Conservation (phyloP, 305 asterid genomes). For the Euphrasia arctica region DNA sequence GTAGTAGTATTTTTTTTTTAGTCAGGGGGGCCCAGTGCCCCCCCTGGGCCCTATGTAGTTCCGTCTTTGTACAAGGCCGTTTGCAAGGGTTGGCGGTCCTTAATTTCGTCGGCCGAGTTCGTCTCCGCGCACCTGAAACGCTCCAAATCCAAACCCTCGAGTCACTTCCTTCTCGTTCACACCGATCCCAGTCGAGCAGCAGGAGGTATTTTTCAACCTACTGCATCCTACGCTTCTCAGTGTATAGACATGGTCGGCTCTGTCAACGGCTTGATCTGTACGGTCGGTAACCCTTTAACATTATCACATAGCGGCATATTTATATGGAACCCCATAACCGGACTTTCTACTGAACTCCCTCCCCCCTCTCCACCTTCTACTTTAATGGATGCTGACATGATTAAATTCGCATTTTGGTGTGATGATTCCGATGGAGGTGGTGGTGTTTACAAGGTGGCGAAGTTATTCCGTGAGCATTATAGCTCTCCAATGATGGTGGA, state of each 20-base stretch:
- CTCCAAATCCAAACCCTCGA: neutral
- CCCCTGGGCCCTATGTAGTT: no score
- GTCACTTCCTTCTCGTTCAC: neutral
- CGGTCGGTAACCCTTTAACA: no score
- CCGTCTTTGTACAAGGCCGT: neutral
- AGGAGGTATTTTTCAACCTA: neutral
- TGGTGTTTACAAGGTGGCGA: no score
- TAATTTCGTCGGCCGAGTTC: neutral
- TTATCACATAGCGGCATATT: no score
- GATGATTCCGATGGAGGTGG: no score
- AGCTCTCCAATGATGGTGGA: neutral
- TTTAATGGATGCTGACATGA: neutral
- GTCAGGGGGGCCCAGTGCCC: no score
- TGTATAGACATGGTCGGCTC: neutral
- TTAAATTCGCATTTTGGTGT: neutral
- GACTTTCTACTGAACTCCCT: no score
- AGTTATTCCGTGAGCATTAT: neutral
- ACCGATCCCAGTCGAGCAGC: neutral
- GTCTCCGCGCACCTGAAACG: neutral
- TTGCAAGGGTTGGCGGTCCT: neutral
- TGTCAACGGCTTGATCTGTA: no score
- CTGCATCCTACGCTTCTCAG: neutral
- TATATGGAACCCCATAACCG: no score
- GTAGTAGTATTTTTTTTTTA: no score
- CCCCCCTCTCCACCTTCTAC: neutral